Evolutionary conservation across 805 yeast genomes (phyloP), one percentile per base, ranked within the genome.

Genomic region (Starmerella gropengiesseri): DNA sequence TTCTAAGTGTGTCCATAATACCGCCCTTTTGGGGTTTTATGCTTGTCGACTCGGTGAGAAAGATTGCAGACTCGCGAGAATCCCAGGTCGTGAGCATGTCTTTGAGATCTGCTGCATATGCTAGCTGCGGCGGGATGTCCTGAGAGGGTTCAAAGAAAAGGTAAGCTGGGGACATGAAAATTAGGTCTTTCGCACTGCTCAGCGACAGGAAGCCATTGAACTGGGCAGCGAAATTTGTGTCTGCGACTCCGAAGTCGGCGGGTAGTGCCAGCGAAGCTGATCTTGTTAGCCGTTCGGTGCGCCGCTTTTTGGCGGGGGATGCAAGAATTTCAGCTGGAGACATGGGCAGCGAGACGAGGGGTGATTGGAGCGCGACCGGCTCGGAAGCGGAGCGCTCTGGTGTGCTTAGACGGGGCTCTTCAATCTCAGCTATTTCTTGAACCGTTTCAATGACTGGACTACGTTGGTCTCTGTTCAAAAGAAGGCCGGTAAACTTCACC

Each of bases 211-310:
- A 49, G 13, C 44, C 42, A n/a, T 45, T 49, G 40, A 48, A 37
- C 30, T 49, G 49, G 11, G 30, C 5, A 4, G 33, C 38, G 29
- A 49, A 49, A 9, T 21, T 25, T 3, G 37, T 35, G 17, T 49
- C 53, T 4, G 22, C n/a, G 9, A 43, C 36, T 6, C 53, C 53
- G 19, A 49, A 49, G 39, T 49, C 53, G 2, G 48, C 52, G 2
- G 53, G 53, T 3, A 49, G 27, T 4, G 49, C 51, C 4, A 49
- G 40, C 1, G 37, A 34, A 9, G 39, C 33, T 5, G 49, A 44
- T 2, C 52, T 34, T n/a, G 44, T 47, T 7, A 41, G 38, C 1
- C 52, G 19, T 3, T 45, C 53, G 5, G 33, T 38, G 3, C 53
- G 41, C 36, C 46, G 33, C 8, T 23, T 13, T 14, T 34, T 36